A percentile compares a stretch with the other conserved stretches of the same genome.
phyloP scores from a whole-genome alignment of 2,329 filamentous ascomycete genomes.

The Myriosclerotinia scirpicola region DNA sequence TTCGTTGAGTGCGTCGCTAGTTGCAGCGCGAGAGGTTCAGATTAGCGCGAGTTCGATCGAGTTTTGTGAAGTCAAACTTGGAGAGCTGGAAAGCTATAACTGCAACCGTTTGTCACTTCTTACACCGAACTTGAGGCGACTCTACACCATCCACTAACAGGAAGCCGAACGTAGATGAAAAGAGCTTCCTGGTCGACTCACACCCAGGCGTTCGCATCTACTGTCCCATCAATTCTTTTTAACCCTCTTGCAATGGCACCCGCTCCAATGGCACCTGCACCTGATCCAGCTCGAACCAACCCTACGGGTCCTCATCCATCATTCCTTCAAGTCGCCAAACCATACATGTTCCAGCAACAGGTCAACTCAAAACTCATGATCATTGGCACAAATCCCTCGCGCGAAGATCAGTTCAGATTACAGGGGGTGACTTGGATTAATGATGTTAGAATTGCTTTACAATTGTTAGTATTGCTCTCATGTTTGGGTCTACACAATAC shows the following conservation, averaged over 20 bases:
- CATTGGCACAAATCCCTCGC: slow-evolving; percentile 69
- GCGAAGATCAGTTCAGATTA: slow-evolving; percentile 77
- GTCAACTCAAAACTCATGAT: slow-evolving; percentile 71
- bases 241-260: slow-evolving; percentile 6
- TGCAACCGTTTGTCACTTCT: slow-evolving; percentile 11
- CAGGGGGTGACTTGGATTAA: slow-evolving; percentile 90
- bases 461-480: slow-evolving; percentile 60
- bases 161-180: not conserved
- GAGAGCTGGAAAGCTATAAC: slow-evolving; percentile 10
- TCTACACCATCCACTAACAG: not conserved
- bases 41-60: not conserved
- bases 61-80: not conserved
- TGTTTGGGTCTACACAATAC: not conserved
- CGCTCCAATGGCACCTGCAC: slow-evolving; percentile 32
- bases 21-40: slow-evolving; percentile 3
- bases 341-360: slow-evolving; percentile 80
- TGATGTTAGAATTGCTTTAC: slow-evolving; percentile 73
- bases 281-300: slow-evolving; percentile 16
- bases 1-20: slow-evolving; percentile 4
- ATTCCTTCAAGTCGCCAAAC: slow-evolving; percentile 48
- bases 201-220: not conserved
- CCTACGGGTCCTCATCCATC: slow-evolving; percentile 38
- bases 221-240: not conserved
- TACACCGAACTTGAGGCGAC: not conserved
- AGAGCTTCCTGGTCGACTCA: not conserved